Evolutionary conservation across 1,284 basidiomycete species (phyloP).

Genomic region (Entoloma clypeatum): DNA sequence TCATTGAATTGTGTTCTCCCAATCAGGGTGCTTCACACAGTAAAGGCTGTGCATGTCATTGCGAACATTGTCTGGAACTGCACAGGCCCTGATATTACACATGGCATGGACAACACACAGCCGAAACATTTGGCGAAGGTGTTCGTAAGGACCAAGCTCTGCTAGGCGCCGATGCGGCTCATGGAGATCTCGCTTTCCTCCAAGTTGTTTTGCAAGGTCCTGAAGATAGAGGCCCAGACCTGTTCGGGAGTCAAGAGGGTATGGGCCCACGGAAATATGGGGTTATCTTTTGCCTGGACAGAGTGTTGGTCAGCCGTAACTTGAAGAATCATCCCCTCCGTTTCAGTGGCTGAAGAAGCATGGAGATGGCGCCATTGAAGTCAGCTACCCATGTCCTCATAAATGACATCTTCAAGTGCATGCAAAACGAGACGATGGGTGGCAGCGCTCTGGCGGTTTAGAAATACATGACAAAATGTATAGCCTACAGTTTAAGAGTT

Average conservation of each 20-base stretch:
- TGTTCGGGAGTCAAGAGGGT: conserved; percentile 15
- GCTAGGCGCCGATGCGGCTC: conserved; percentile 12
- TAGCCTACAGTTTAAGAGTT: conserved; percentile 17
- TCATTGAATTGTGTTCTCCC: conserved; percentile 18
- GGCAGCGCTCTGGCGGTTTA: no score
- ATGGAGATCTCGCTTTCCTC: conserved; percentile 1
- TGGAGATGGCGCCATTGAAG: no score
- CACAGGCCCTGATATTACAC: conserved; percentile 18
- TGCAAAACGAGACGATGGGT: no score
- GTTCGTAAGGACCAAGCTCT: conserved; percentile 22
- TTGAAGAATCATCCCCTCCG: no score
- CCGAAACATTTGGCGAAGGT: conserved; percentile 20
- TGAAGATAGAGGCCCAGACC: conserved; percentile 25
- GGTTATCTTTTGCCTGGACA: conserved; percentile 24
- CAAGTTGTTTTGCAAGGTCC: conserved; percentile 9
- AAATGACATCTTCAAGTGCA: no score
- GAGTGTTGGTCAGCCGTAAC: conserved; percentile 20
- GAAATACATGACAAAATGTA: conserved; percentile 21
- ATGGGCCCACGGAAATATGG: conserved; percentile 24
- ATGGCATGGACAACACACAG: conserved; percentile 21
- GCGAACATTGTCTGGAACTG: conserved; percentile 12
- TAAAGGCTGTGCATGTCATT: conserved; percentile 23
- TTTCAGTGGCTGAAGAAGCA: no score
- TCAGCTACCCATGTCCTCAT: no score
- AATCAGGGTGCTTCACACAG: conserved; percentile 19